Conservation (phyloP, 2,329 filamentous ascomycete species). For the Coniosporium tulheliwenetii region DNA sequence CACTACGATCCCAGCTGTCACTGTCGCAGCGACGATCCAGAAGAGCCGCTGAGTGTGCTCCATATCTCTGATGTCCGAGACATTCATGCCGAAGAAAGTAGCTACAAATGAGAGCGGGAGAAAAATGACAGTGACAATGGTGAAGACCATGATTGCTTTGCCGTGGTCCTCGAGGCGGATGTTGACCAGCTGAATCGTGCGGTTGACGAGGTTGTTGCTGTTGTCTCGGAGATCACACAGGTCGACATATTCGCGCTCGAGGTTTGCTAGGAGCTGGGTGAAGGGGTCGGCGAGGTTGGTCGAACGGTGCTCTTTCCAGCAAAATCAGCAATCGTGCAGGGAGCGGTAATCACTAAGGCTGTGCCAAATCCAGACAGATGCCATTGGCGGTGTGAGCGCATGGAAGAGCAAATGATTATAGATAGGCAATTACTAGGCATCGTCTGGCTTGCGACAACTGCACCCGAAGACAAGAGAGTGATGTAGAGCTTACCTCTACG, state of each 20-base stretch:
- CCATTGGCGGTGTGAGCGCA: too few species aligned
- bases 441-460: too few species aligned
- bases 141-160: slow-evolving; percentile 28
- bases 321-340: too few species aligned
- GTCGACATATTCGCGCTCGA: slow-evolving; percentile 23
- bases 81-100: slow-evolving; percentile 29
- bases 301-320: too few species aligned
- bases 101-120: slow-evolving; percentile 27
- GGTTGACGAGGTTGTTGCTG: slow-evolving; percentile 24
- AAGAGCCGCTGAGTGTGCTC: slow-evolving; percentile 20
- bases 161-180: slow-evolving; percentile 29
- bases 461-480: too few species aligned
- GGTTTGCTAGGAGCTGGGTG: slow-evolving; percentile 23
- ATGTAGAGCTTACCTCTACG: too few species aligned
- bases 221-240: slow-evolving; percentile 25
- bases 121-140: slow-evolving; percentile 27
- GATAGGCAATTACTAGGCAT: too few species aligned
- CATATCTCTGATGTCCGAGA: slow-evolving; percentile 24
- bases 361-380: too few species aligned
- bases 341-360: too few species aligned
- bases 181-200: slow-evolving; percentile 28
- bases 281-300: slow-evolving; percentile 18
- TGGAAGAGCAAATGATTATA: too few species aligned
- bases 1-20: slow-evolving; percentile 22
- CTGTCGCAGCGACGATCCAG: slow-evolving; percentile 21